Percentiles rank a stretch among this genome's conserved stretches.
These are phyloP conservation scores for Tuber umbilicatum DNA, from an alignment of 495 filamentous ascomycete species.

Conservation along the genomic window DNA sequence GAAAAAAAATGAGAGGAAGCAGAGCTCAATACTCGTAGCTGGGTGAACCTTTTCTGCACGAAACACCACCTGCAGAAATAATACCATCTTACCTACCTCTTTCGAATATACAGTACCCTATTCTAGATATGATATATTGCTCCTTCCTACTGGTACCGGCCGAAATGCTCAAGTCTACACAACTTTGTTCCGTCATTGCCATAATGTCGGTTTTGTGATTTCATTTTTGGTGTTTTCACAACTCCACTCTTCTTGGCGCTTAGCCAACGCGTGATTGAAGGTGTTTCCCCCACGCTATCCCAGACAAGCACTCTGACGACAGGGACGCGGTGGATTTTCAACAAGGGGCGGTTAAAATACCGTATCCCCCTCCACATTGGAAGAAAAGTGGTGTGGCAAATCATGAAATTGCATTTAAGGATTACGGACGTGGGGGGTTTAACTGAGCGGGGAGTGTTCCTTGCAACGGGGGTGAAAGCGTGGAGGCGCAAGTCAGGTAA, in stretches of 20 bases:
- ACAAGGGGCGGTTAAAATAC: conserved; percentile 37
- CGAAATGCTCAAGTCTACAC: background rate
- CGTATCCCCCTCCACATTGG: conserved; percentile 26
- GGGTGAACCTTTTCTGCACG: background rate
- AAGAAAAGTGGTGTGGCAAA: conserved; percentile 28
- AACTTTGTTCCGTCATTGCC: conserved; percentile 25
- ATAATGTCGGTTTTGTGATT: conserved; percentile 36
- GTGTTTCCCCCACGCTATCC: conserved; percentile 29
- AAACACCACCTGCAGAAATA: background rate
- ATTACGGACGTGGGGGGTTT: conserved; percentile 29
- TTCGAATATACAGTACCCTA: background rate
- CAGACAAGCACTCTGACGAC: conserved; percentile 28
- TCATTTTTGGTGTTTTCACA: conserved; percentile 35
- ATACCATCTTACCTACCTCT: background rate
- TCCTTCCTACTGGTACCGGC: background rate
- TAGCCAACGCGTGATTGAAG: conserved; percentile 31
- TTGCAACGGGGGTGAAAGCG: conserved; percentile 17
- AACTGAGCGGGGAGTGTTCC: conserved; percentile 18
- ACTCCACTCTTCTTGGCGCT: conserved; percentile 16
- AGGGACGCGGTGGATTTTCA: conserved; percentile 32
- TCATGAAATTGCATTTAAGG: conserved; percentile 34
- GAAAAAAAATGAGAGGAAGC: background rate
- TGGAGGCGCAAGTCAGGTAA: conserved; percentile 17
- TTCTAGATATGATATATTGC: background rate
- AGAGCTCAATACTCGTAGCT: background rate